Evolutionary conservation across 2,329 filamentous ascomycete species (phyloP), one percentile per base, ranked within the genome.

Genomic region (Claviceps africana): DNA sequence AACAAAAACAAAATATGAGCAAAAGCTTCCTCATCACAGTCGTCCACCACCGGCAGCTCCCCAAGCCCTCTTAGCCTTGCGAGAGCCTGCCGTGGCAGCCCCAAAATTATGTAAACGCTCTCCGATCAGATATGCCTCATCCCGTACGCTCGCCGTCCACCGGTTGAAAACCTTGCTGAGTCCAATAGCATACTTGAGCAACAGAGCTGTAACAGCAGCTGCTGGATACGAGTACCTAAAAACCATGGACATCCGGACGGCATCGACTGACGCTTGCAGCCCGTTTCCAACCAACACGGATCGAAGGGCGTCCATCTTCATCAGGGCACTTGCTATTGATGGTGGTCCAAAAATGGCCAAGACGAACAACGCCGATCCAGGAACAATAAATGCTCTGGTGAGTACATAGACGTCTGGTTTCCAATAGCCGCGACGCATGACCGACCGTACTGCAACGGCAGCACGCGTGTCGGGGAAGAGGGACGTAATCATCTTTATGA

Each of bases 31-130:
- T 22, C 33, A 51, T 51, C 28, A 55, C 21, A 53, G 51, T 42
- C 53, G 50, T 31, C 53, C 53, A 25, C 62, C 39, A 56, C 64
- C 62, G 43, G 66, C 62, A 15, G 65, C 62, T 50, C 65, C 67
- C 68, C 70, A 71, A 15, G 65, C 63, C 2, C 61, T 62, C 54
- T 63, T 63, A 17, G 62, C 61, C 52, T 64, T 64, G 15, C 65
- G 63, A 19, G 64, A 64, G 19, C 65, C 68, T 8, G 67, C 67
- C 17, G 69, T 65, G 8, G 65, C 68, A 2, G 67, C 66, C 4
- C 88, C 87, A 68, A 96, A 95, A 66, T 98, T 98, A 70, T 98
- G 94, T 62, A 98, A 69, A 54, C 90, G 74, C 70, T 98, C 91
- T 2, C 93, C 93, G 62, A 97, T 93, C 45, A 98, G 72, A 65